Evolutionary conservation across 2,329 filamentous ascomycete species (phyloP).

Genomic region (Exophiala sideris): DNA sequence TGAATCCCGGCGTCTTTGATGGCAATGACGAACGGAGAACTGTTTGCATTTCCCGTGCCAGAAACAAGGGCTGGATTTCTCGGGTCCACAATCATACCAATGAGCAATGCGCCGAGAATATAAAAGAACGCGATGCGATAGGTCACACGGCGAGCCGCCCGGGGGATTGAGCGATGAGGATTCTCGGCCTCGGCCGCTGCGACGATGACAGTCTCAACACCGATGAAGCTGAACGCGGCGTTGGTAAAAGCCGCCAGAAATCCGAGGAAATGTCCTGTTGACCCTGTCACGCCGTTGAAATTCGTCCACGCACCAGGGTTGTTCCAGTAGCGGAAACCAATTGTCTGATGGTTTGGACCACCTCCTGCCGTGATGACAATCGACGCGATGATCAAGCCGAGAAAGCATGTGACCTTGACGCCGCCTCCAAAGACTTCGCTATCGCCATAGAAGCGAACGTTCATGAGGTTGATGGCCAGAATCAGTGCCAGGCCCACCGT

Average conservation of each 20-base stretch:
- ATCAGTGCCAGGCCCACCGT: constrained; percentile 70
- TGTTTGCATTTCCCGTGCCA: constrained; percentile 60
- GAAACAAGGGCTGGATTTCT: constrained; percentile 60
- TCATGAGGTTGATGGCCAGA: constrained; percentile 73
- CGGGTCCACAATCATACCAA: constrained; percentile 79
- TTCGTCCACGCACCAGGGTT: constrained; percentile 70
- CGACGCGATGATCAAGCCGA: constrained; percentile 65
- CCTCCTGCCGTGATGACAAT: constrained; percentile 69
- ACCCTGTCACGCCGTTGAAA: constrained; percentile 33
- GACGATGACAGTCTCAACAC: constrained; percentile 61
- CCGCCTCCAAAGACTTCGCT: constrained; percentile 77
- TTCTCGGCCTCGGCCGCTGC: constrained; percentile 52
- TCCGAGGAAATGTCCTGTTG: constrained; percentile 51
- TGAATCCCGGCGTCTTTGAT: constrained; percentile 79
- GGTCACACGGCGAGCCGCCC: constrained; percentile 83
- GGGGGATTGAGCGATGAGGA: constrained; percentile 69
- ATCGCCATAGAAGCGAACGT: constrained; percentile 78
- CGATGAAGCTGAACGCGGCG: constrained; percentile 60
- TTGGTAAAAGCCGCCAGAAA: constrained; percentile 64
- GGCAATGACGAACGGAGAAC: constrained; percentile 90
- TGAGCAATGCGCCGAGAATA: constrained; percentile 71
- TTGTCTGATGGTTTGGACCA: constrained; percentile 67
- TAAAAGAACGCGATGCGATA: constrained; percentile 93
- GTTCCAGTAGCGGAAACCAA: constrained; percentile 73
- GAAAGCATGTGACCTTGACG: constrained; percentile 73